Evolutionary conservation across 2,329 filamentous ascomycete genomes (phyloP).

Genomic region (Clonostachys byssicola): DNA sequence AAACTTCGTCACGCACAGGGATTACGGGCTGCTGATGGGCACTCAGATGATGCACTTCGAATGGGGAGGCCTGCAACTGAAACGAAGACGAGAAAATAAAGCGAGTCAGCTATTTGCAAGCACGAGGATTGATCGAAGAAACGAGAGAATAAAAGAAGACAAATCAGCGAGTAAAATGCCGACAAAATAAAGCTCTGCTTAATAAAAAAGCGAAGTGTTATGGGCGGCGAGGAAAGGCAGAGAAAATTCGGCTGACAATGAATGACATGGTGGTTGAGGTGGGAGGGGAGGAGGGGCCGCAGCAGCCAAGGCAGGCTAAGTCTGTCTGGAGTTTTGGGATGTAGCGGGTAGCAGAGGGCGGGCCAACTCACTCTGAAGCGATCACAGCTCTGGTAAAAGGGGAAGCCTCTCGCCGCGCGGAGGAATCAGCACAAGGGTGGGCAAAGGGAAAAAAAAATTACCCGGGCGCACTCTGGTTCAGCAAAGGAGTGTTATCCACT

Average conservation of each 20-base stretch:
- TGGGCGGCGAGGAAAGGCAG: not conserved
- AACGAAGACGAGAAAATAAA: conserved; percentile 4
- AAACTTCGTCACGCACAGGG: not conserved
- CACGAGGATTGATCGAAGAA: too few species aligned
- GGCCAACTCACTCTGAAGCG: conserved; percentile 31
- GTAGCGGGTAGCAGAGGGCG: conserved; percentile 5
- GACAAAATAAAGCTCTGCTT: conserved; percentile 7
- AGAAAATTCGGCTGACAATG: not conserved
- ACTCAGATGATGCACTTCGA: conserved; percentile 25
- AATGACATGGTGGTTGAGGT: not conserved
- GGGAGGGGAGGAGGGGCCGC: conserved; percentile 8
- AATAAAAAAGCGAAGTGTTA: conserved; percentile 5
- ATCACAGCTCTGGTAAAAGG: conserved; percentile 24
- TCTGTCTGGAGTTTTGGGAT: not conserved
- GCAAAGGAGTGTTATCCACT: too few species aligned
- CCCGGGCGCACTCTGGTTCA: not conserved
- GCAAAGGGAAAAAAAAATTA: conserved; percentile 3
- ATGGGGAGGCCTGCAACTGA: conserved; percentile 6
- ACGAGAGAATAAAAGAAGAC: not conserved
- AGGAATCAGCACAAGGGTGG: not conserved
- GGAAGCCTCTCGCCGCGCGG: conserved; percentile 8
- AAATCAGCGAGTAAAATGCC: conserved; percentile 7
- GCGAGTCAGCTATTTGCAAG: not conserved
- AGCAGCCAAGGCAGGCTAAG: conserved; percentile 1
- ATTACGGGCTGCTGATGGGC: conserved; percentile 3